These are phyloP conservation scores for Phenoliferia sp. DNA, from an alignment of 1,284 basidiomycete species.

Conservation along the genomic window DNA sequence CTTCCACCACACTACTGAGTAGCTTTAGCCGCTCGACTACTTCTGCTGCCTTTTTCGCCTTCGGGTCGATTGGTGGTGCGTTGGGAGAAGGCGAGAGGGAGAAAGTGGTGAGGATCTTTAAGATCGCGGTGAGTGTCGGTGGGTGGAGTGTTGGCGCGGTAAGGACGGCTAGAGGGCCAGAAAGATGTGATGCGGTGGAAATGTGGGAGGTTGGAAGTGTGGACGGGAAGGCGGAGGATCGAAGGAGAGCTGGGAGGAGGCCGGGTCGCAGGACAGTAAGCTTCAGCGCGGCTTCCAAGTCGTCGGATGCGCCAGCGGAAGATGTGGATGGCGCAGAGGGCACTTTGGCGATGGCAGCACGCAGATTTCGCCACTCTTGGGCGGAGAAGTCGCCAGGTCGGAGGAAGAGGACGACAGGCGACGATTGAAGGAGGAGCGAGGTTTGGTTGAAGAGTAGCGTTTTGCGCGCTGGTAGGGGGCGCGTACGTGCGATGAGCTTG, in stretches of 20 bases:
- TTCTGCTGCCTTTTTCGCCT: background rate
- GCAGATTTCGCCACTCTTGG: conserved; percentile 39
- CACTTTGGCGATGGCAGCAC: conserved; percentile 36
- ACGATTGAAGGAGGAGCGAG: conserved; percentile 40
- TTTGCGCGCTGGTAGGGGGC: conserved; percentile 40
- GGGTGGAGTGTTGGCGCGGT: conserved; percentile 44
- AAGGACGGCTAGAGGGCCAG: conserved; percentile 41
- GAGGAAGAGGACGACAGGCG: conserved; percentile 45
- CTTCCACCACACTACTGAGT: conserved; percentile 43
- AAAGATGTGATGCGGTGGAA: conserved; percentile 30
- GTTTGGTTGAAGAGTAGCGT: conserved; percentile 44
- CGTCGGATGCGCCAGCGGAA: background rate
- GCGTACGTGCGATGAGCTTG: conserved; percentile 12
- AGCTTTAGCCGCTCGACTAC: conserved; percentile 39
- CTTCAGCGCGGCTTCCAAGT: conserved; percentile 24
- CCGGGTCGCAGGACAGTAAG: conserved; percentile 44
- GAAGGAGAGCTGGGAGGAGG: conserved; percentile 38
- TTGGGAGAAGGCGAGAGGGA: conserved; percentile 13
- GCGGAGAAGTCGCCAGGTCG: conserved; percentile 44
- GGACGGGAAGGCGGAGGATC: background rate
- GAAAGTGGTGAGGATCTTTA: conserved; percentile 38
- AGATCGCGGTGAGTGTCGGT: conserved; percentile 40
- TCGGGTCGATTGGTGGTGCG: conserved; percentile 5
- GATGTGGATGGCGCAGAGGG: background rate
- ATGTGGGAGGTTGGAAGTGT: conserved; percentile 5